Evolutionary conservation across 2,329 filamentous ascomycete species (phyloP), one percentile per base, ranked within the genome.

Genomic region (Colletotrichum sp.): DNA sequence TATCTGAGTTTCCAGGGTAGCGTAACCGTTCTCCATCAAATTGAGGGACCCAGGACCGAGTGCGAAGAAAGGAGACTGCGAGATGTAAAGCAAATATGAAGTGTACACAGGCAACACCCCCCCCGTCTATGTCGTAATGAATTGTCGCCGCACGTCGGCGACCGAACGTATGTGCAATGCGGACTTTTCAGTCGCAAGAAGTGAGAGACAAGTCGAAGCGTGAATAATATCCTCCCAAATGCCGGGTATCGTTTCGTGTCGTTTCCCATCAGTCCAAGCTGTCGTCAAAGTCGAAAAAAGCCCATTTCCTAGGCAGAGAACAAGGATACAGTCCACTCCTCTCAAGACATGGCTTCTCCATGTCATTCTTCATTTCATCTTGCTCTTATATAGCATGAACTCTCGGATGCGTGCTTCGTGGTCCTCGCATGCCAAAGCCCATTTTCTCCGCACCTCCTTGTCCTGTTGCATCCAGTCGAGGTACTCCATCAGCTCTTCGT

Each of bases 401-500:
- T 91, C 89, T 78, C 88, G 86, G 72, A 95, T 85, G 12, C 89
- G 89, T 72, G 87, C 83, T 73, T 90, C 88, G 80, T 96, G 94
- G 75, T 88, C 88, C 59, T 91, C 89, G 76, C 90, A 91, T 9
- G 91, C 91, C 10, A 88, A 82, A 34, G 84, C 84, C 93, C 94
- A 95, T 72, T 89, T 88, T 79, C 87, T 87, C 72, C 92, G 87
- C 7, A 95, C 90, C 64, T 87, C 86, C 77, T 92, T 89, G 80
- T 96, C 94, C 82, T 95, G 91, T 78, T 90, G 89, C 71, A 93
- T 84, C 81, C 90, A 91, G 48, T 85, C 85, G 74, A 91, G 82
- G 81, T 95, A 95, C 71, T 90, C 88, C 18, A 86, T 81, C 28
- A 93, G 87, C 0, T 90, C 91, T 2, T 79, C 77, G 52, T 89